phyloP scores from a whole-genome alignment of 441 rosid species.

The Gossypium schwendimanii region DNA sequence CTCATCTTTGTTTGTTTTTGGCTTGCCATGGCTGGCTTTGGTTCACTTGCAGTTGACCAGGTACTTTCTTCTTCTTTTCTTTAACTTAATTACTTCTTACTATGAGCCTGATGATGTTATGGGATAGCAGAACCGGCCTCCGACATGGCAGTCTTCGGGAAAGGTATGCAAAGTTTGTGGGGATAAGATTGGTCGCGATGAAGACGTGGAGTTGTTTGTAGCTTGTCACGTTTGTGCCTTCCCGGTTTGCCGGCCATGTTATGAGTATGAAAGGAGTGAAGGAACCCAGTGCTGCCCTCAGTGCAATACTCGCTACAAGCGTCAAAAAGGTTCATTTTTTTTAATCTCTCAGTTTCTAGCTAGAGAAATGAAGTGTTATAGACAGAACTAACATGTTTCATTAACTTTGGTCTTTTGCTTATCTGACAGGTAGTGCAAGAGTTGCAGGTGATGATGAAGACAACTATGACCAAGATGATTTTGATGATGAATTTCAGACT shows the following conservation, averaged over 20 bases:
- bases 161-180: conserved; percentile 65
- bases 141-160: conserved; percentile 34
- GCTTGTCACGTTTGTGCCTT: conserved; percentile 70
- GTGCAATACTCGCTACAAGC: conserved; percentile 77
- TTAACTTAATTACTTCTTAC: not conserved
- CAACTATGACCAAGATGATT: conserved; percentile 49
- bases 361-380: not conserved
- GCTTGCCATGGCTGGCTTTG: conserved; percentile 29
- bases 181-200: conserved; percentile 50
- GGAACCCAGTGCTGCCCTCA: conserved; percentile 83
- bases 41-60: conserved; percentile 25
- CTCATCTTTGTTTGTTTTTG: conserved; percentile 17
- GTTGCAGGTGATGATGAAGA: conserved; percentile 60
- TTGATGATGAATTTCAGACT: conserved; percentile 53
- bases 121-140: conserved; percentile 33
- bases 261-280: conserved; percentile 72
- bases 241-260: conserved; percentile 80
- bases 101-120: not conserved
- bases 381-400: not conserved
- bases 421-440: conserved; percentile 56
- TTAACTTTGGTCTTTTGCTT: not conserved
- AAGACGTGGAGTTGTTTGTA: conserved; percentile 51
- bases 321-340: conserved; percentile 52
- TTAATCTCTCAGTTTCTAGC: not conserved
- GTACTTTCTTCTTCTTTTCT: conserved; percentile 11